A percentile compares a stretch with the other conserved stretches of the same genome.
Conservation (phyloP, 768 basidiomycete genomes). For the Naematelia aurantialba region DNA sequence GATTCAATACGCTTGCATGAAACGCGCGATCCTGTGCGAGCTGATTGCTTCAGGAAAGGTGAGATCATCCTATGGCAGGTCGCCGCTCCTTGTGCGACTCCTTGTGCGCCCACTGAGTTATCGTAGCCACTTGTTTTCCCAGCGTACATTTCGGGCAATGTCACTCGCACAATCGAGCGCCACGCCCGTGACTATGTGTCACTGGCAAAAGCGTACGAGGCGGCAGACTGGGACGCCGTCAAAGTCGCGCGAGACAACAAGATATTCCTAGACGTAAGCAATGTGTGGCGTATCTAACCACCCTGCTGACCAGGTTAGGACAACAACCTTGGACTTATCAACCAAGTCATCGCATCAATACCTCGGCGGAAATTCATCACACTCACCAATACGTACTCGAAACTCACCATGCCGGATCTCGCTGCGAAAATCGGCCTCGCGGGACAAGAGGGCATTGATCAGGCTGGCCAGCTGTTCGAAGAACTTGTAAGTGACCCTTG, state of each 20-base stretch:
- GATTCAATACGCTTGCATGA: conserved; percentile 34
- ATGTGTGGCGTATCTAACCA: background rate
- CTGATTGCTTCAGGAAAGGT: conserved; percentile 37
- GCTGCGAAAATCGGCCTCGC: conserved; percentile 16
- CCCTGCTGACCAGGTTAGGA: conserved; percentile 19
- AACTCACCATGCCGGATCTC: conserved; percentile 27
- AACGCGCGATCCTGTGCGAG: conserved; percentile 42
- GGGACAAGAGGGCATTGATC: conserved; percentile 9
- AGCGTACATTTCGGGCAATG: conserved; percentile 20
- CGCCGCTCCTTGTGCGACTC: no score
- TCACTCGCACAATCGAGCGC: conserved; percentile 29
- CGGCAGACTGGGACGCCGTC: conserved; percentile 26
- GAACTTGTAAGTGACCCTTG: background rate
- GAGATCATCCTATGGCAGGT: background rate
- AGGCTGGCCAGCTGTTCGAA: background rate
- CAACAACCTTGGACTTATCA: conserved; percentile 33
- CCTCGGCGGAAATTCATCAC: conserved; percentile 24
- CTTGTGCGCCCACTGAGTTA: no score
- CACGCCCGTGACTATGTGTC: conserved; percentile 27
- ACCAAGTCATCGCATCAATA: conserved; percentile 31
- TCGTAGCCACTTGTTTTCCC: conserved; percentile 26
- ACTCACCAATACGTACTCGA: conserved; percentile 28
- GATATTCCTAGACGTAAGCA: conserved; percentile 28
- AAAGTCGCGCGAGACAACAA: conserved; percentile 10
- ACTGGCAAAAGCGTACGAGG: conserved; percentile 32